Base-by-base conservation (phyloP, 2,329 filamentous ascomycete genomes). In the Fonsecaea monophora region DNA sequence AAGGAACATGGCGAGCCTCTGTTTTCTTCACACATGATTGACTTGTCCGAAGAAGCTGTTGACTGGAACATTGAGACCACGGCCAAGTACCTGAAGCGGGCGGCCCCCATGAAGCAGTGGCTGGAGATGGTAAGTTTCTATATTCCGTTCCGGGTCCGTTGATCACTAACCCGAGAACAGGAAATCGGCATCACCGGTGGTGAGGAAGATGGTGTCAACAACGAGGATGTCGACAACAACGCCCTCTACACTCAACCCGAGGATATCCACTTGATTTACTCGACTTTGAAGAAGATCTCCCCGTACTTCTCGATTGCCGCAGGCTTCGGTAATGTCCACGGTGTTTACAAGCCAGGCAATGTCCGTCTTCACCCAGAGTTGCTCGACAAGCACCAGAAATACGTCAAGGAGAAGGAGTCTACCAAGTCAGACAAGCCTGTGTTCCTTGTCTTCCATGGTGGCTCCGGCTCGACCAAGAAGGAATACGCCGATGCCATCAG, bases 371-470 rank as follows among this genome's bases (percentile, higher is more conserved):
- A 96, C 85, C 95, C 95, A 66, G 92, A 96, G 84, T 90, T 99
- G 60, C 91, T 99, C 75, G 87, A 88, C 82, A 97, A 98, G 90
- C 95, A 99, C 89, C 95, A 99, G 86, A 86, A 86, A 72, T 92
- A 91, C 82, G 92, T 97, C 81, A 88, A 92, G 82, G 88, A 94
- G 82, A 87, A 96, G 85, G 88, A 90, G 72, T 81, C 82, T 73
- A 83, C 87, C 76, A 83, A 86, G 75, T 87, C 91, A 73, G 86
- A 91, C 78, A 97, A 97, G 90, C 95, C 95, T 74, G 92, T 98
- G 78, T 98, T 94, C 89, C 92, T 99, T 77, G 95, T 99, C 81
- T 99, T 99, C 91, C 95, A 99, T 87, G 95, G 95, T 77, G 95
- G 95, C 76, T 96, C 92, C 71, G 95, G 95, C 74, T 96, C 92